Evolutionary conservation across 225 moss, liverwort and hornwort species (phyloP).

Genomic region (Ulota crispa): DNA sequence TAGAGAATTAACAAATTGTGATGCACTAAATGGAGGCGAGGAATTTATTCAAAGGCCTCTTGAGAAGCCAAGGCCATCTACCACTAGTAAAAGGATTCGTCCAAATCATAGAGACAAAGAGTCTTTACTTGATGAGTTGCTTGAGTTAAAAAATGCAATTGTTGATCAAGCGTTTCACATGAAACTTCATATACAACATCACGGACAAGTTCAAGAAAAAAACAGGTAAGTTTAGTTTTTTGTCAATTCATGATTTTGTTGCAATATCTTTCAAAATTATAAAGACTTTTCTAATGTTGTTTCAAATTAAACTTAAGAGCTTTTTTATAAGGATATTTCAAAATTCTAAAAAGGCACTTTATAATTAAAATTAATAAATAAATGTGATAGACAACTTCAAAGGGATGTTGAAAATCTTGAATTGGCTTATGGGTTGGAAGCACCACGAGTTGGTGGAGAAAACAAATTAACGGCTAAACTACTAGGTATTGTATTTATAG

Average conservation of each 20-base stretch:
- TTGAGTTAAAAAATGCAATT: constrained; percentile 41
- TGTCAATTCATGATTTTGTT: not conserved
- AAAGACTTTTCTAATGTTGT: not conserved
- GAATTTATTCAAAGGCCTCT: not conserved
- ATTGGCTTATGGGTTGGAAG: constrained; percentile 42
- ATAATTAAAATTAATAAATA: not conserved
- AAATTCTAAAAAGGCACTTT: rapidly evolving
- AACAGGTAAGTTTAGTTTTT: constrained; percentile 17
- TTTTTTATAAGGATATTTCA: not conserved
- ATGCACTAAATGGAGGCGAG: not conserved
- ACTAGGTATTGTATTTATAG: constrained; percentile 33
- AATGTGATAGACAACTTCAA: constrained; percentile 19
- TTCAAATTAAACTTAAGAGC: too few species aligned
- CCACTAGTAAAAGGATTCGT: not conserved
- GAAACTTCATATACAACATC: constrained; percentile 46
- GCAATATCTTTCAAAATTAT: rapidly evolving
- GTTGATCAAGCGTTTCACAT: constrained; percentile 47
- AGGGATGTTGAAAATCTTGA: constrained; percentile 46
- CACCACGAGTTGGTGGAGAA: constrained; percentile 53
- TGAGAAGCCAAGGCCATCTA: constrained; percentile 31
- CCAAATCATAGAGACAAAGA: constrained; percentile 46
- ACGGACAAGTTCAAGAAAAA: constrained; percentile 33
- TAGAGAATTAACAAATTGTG: not conserved
- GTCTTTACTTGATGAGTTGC: constrained; percentile 48
- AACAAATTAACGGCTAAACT: constrained; percentile 40